These are phyloP conservation scores for Sungouiella blattae DNA, from an alignment of 805 yeast species.

Conservation along the genomic window DNA sequence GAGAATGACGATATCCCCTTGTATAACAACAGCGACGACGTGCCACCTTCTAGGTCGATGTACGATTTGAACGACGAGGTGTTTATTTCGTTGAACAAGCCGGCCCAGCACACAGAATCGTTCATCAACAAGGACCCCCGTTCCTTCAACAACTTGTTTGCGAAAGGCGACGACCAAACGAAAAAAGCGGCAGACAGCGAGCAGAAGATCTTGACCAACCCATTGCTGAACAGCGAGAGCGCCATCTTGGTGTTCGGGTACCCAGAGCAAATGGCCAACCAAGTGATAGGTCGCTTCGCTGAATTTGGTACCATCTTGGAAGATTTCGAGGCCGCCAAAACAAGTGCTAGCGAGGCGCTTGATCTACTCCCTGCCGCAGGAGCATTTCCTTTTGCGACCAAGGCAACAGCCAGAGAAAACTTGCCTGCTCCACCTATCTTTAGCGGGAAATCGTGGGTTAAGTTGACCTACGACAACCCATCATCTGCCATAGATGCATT, in stretches of 20 bases:
- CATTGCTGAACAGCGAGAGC: constrained; percentile 41
- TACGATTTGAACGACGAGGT: constrained; percentile 47
- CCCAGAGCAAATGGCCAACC: constrained; percentile 68
- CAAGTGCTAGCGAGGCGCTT: constrained; percentile 5
- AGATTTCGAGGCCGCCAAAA: constrained; percentile 47
- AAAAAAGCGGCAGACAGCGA: constrained; percentile 9
- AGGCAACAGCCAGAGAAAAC: not conserved
- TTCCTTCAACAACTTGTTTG: constrained; percentile 44
- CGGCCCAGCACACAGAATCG: constrained; percentile 34
- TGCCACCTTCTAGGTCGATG: constrained; percentile 50
- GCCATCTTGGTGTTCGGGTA: constrained; percentile 88
- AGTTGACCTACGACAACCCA: constrained; percentile 74
- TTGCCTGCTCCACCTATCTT: constrained; percentile 52
- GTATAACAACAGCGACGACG: constrained; percentile 34
- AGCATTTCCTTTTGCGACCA: constrained; percentile 10
- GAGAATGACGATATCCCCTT: constrained; percentile 26
- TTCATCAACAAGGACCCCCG: constrained; percentile 46
- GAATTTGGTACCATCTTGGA: constrained; percentile 80
- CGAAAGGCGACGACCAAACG: constrained; percentile 20
- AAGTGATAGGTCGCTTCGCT: constrained; percentile 67
- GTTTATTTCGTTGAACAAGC: constrained; percentile 32
- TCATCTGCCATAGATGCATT: constrained; percentile 79
- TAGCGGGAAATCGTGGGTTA: constrained; percentile 89
- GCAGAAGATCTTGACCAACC: constrained; percentile 14
- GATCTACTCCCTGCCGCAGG: constrained; percentile 11